Evolutionary conservation across 257 asterid genomes (phyloP).

Genomic region (Penstemon barbatus): DNA sequence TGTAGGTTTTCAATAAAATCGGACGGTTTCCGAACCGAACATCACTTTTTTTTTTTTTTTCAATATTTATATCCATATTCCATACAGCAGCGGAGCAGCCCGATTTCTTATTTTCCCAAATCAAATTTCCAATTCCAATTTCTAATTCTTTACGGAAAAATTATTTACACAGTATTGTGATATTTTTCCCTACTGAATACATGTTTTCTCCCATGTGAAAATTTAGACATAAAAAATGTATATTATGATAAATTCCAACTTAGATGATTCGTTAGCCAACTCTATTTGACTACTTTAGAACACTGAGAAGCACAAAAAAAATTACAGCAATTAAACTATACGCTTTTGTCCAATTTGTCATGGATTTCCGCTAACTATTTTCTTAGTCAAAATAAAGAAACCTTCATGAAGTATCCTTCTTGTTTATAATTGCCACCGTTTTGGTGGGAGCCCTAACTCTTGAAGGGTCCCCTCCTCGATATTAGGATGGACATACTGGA

Average conservation of each 20-base stretch:
- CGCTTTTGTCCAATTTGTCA: slow-evolving; percentile 38
- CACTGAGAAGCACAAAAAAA: slow-evolving; percentile 23
- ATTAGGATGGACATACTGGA: slow-evolving; percentile 18
- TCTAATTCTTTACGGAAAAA: no score
- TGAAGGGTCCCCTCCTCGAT: slow-evolving; percentile 29
- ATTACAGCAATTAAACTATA: slow-evolving; percentile 27
- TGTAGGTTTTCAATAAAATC: no score
- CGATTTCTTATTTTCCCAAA: no score
- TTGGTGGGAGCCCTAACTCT: slow-evolving; percentile 35
- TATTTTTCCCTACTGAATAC: no score
- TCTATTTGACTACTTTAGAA: slow-evolving; percentile 38
- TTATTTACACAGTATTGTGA: not conserved
- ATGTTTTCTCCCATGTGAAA: no score
- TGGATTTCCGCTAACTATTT: slow-evolving; percentile 44
- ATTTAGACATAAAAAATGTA: no score
- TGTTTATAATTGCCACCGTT: slow-evolving; percentile 42
- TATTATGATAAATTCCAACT: no score
- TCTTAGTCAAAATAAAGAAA: slow-evolving; percentile 21
- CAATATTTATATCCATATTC: no score
- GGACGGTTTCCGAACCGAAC: no score
- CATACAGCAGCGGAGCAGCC: no score
- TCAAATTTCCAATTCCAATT: no score
- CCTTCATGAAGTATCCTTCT: slow-evolving; percentile 23
- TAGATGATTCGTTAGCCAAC: slow-evolving; percentile 39
- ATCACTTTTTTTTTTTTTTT: no score